Conservation (phyloP, 2,329 filamentous ascomycete species). For the Ceratocystis lukuohia region DNA sequence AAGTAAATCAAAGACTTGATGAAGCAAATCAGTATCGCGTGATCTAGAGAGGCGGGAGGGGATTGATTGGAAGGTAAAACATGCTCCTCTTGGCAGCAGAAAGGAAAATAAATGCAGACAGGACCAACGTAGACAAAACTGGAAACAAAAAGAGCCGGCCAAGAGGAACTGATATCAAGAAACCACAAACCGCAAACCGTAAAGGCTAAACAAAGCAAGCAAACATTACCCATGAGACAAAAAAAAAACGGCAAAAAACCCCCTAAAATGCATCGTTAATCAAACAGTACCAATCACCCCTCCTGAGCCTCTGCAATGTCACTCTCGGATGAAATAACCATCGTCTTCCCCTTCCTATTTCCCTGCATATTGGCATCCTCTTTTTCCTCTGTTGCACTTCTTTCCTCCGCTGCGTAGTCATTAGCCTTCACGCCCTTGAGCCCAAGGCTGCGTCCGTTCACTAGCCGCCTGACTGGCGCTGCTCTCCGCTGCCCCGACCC, state of each 20-base stretch:
- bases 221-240: not conserved
- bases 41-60: not conserved
- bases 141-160: not conserved
- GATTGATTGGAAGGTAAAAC: slow-evolving; percentile 2
- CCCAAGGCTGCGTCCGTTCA: slow-evolving; percentile 7
- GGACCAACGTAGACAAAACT: not conserved
- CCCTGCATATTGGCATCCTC: too few relatives aligned
- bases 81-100: slow-evolving; percentile 8
- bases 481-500: slow-evolving; percentile 2
- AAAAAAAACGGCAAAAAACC: slow-evolving; percentile 11
- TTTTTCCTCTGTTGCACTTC: not conserved
- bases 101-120: not conserved
- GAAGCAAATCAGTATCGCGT: too few relatives aligned
- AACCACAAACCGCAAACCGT: slow-evolving; percentile 3
- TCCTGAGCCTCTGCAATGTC: slow-evolving; percentile 5
- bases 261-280: not conserved
- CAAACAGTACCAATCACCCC: not conserved
- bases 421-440: not conserved
- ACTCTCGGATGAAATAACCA: not conserved
- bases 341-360: not conserved
- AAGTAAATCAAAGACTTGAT: too few relatives aligned
- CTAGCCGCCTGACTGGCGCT: slow-evolving; percentile 8
- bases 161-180: slow-evolving; percentile 16
- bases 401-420: not conserved
- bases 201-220: slow-evolving; percentile 2